Evolutionary conservation across 352 stramenopile species (phyloP).

Genomic region (Phytopythium aichiense): DNA sequence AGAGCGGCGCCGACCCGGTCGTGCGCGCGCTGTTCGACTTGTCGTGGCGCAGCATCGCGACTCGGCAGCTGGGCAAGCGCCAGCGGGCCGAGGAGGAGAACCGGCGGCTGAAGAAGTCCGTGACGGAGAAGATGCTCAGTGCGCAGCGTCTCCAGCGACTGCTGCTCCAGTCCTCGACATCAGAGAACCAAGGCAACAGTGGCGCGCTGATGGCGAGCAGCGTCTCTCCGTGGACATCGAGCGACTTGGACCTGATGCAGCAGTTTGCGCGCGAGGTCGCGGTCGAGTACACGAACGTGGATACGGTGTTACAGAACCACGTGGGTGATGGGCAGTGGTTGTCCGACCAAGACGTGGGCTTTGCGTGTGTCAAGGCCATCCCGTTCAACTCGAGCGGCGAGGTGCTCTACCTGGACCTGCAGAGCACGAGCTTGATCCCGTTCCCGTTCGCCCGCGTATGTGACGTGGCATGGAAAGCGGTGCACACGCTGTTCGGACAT

Average conservation of each 20-base stretch:
- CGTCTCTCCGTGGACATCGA: neutral
- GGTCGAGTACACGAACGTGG: conserved; percentile 1
- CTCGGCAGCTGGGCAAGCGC: neutral
- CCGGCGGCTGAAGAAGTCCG: neutral
- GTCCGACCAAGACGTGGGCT: neutral
- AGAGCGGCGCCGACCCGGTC: too few relatives aligned
- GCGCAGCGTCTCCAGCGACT: neutral
- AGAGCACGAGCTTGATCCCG: conserved; percentile 4
- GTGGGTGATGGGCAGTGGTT: neutral
- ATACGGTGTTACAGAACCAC: neutral
- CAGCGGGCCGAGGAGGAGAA: conserved; percentile 5
- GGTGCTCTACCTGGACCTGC: conserved; percentile 5
- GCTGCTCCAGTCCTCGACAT: neutral
- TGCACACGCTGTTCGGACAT: neutral
- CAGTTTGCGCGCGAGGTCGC: neutral
- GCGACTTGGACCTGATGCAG: neutral
- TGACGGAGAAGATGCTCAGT: neutral
- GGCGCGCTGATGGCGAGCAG: too few relatives aligned
- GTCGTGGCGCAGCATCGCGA: conserved; percentile 5
- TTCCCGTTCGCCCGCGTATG: conserved; percentile 6
- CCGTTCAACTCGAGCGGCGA: neutral
- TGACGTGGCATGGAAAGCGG: neutral
- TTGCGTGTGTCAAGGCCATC: neutral
- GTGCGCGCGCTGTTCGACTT: conserved; percentile 1
- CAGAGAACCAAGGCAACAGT: neutral